Conservation (phyloP, 2,329 filamentous ascomycete genomes). For the Phyllosticta ampelicida region DNA sequence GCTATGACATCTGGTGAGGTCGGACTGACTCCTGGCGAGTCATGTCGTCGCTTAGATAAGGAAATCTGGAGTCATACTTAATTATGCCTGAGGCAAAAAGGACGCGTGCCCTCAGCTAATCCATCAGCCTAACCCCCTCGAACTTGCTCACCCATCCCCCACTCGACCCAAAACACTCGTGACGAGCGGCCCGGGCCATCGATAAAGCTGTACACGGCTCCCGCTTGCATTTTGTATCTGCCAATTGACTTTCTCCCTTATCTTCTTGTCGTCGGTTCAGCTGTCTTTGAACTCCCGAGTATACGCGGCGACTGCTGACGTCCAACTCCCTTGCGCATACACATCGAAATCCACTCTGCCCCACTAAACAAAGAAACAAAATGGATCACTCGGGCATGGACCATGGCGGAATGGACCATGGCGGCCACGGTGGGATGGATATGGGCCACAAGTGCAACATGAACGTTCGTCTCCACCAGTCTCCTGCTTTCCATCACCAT, state of each 20-base stretch:
- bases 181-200: background rate
- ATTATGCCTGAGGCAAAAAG: background rate
- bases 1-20: background rate
- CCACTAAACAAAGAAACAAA: background rate
- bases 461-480: slow-evolving; percentile 54
- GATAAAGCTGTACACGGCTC: background rate
- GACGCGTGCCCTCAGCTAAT: background rate
- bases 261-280: background rate
- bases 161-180: no score
- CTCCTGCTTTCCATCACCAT: background rate
- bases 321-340: background rate
- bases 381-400: slow-evolving; percentile 31
- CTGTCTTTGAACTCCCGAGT: background rate
- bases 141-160: background rate
- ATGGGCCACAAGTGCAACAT: slow-evolving; percentile 62
- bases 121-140: slow-evolving; percentile 1
- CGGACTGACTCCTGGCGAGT: background rate
- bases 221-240: background rate
- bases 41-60: slow-evolving; percentile 1
- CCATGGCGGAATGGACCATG: slow-evolving; percentile 49
- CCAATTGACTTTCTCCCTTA: background rate
- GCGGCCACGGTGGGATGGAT: slow-evolving; percentile 13
- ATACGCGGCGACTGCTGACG: background rate
- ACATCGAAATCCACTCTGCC: background rate
- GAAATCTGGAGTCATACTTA: background rate